Conservation (phyloP, 2,329 filamentous ascomycete species). For the Sphaerulina musiva region DNA sequence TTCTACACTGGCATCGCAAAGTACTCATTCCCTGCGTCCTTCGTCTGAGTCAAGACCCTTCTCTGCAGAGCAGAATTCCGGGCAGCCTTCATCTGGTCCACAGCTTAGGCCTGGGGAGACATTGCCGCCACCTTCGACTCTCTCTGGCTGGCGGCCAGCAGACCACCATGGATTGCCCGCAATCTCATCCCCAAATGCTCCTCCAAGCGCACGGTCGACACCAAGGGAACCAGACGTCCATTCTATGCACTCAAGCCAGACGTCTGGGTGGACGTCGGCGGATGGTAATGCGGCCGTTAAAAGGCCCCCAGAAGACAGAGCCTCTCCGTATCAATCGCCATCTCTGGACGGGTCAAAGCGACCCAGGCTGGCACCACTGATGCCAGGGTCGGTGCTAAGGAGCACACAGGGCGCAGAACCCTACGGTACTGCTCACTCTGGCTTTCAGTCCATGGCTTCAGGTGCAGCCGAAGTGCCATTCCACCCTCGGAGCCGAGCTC, state of each 20-base stretch:
- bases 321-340: conserved; percentile 27
- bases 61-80: conserved; percentile 5
- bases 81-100: conserved; percentile 1
- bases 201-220: conserved; percentile 19
- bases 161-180: conserved; percentile 19
- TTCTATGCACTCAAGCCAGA: conserved; percentile 2
- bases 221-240: conserved; percentile 20
- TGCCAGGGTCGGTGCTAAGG: conserved; percentile 32
- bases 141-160: conserved; percentile 29
- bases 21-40: conserved; percentile 13
- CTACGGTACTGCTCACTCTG: conserved; percentile 16
- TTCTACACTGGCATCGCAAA: conserved; percentile 13
- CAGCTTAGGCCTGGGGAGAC: conserved; percentile 17
- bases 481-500: conserved; percentile 29
- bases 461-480: conserved; percentile 12
- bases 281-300: conserved; percentile 40
- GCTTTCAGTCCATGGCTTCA: conserved; percentile 11
- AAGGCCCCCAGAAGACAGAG: conserved; percentile 35
- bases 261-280: conserved; percentile 40
- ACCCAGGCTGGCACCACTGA: conserved; percentile 37
- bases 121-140: conserved; percentile 24
- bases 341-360: conserved; percentile 40
- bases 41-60: conserved; percentile 18
- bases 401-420: conserved; percentile 27
- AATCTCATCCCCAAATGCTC: conserved; percentile 17